Base-by-base conservation (phyloP, 1,284 basidiomycete genomes). In the Boletus coffeatus region DNA sequence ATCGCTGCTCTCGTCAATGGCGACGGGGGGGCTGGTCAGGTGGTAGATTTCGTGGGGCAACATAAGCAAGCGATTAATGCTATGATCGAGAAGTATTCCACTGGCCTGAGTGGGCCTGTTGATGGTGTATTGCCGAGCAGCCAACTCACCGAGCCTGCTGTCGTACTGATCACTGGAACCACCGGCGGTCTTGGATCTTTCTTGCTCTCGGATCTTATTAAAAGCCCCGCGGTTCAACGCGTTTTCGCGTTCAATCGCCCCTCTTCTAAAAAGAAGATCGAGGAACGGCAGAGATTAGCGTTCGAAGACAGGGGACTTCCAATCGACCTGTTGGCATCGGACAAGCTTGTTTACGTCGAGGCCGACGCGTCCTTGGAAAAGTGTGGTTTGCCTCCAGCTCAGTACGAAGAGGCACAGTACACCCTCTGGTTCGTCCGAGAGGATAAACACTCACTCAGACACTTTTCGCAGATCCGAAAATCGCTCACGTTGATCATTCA, bases 141-240 rank as follows among this genome's bases (percentile, higher is more conserved):
- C 21, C 18, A 43, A 5, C 21, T 18, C 10, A 53, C 9, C 1
- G 25, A 53, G 10, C 53, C 36, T 14, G 56, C 50, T 14, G 62
- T 67, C 2, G 66, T 75, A 1, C 61, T 76, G 2, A 58, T 76
- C 4, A 74, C 74, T 14, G 74, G 74, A 2, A 68, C 74, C 1
- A 76, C 75, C 13, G 75, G 74, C 5, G 61, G 63, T 36, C 66
- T 76, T 7, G 72, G 75, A 16, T 69, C 70, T 6, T 68, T 71
- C 57, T 16, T 75, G 1, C 61, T 73, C 6, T 65, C 64, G 2
- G 53, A 58, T 6, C 65, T 74, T 16, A 39, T 74, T 5, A 29
- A 58, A 9, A 60, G 68, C 11, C 21, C 61, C 4, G 14, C 32
- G 2, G 66, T 75, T 1, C 34, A 53, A 13, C 61, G 50, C n/a